These are phyloP conservation scores for Cladophialophora exuberans DNA, from an alignment of 2,329 filamentous ascomycete species.

Conservation along the genomic window DNA sequence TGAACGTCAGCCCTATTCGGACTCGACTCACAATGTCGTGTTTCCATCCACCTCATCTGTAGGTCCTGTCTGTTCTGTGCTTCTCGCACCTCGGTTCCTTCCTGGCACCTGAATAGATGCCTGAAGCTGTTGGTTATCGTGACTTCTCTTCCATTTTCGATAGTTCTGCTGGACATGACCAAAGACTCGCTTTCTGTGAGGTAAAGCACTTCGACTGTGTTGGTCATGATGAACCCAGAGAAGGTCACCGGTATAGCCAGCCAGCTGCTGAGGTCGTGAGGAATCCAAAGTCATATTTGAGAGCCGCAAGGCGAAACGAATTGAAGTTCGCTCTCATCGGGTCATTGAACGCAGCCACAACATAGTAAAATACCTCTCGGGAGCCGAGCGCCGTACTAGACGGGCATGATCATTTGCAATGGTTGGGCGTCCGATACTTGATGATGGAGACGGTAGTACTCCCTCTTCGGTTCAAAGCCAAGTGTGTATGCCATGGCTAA, in stretches of 20 bases:
- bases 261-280: neutral
- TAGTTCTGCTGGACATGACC: constrained; percentile 1
- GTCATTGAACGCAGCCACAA: too few relatives aligned
- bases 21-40: neutral
- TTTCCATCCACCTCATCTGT: neutral
- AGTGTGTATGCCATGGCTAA: too few relatives aligned
- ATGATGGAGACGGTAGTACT: too few relatives aligned
- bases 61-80: too few relatives aligned
- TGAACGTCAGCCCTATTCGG: neutral
- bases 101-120: neutral
- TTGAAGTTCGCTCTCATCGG: neutral
- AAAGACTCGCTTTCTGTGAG: constrained; percentile 1
- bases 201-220: neutral
- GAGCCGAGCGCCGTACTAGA: too few relatives aligned
- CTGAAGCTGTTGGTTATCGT: constrained; percentile 2
- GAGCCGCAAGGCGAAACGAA: neutral
- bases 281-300: neutral
- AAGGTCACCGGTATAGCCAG: neutral
- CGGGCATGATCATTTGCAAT: too few relatives aligned
- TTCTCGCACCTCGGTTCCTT: neutral
- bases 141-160: constrained; percentile 4
- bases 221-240: constrained; percentile 2
- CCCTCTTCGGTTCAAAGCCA: too few relatives aligned
- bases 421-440: too few relatives aligned
- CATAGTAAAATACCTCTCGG: too few relatives aligned